Evolutionary conservation across 768 basidiomycete species (phyloP).

Genomic region (Amyloporia xantha): DNA sequence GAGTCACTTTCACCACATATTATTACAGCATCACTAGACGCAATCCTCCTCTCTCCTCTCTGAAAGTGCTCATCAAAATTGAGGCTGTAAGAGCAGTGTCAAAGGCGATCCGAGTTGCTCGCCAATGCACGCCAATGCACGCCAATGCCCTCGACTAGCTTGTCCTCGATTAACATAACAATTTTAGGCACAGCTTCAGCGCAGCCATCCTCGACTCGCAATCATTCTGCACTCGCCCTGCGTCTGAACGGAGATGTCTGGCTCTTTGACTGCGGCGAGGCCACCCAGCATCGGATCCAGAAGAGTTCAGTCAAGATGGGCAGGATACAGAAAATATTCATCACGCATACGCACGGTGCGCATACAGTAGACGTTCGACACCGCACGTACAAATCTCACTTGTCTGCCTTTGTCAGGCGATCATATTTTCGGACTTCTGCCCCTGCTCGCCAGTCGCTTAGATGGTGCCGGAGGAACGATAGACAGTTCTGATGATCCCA

Average conservation of each 20-base stretch:
- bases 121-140: too few relatives aligned
- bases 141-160: neutral
- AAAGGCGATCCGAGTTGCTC: too few relatives aligned
- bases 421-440: slow-evolving; percentile 73
- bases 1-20: too few relatives aligned
- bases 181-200: slow-evolving; percentile 82
- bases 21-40: too few relatives aligned
- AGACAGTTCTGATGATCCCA: slow-evolving; percentile 54
- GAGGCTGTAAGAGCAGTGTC: too few relatives aligned
- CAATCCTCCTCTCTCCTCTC: too few relatives aligned
- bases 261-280: slow-evolving; percentile 85
- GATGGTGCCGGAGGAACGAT: slow-evolving; percentile 70
- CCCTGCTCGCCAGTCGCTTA: slow-evolving; percentile 58
- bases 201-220: slow-evolving; percentile 71
- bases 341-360: slow-evolving; percentile 85
- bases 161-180: slow-evolving; percentile 44
- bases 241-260: slow-evolving; percentile 66
- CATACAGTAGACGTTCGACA: neutral
- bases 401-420: slow-evolving; percentile 43
- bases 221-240: slow-evolving; percentile 68
- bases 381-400: too few relatives aligned
- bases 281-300: slow-evolving; percentile 73
- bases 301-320: slow-evolving; percentile 72
- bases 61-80: too few relatives aligned
- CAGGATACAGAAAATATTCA: slow-evolving; percentile 73